Conservation (phyloP, 768 basidiomycete species). For the Hysterangium stoloniferum region DNA sequence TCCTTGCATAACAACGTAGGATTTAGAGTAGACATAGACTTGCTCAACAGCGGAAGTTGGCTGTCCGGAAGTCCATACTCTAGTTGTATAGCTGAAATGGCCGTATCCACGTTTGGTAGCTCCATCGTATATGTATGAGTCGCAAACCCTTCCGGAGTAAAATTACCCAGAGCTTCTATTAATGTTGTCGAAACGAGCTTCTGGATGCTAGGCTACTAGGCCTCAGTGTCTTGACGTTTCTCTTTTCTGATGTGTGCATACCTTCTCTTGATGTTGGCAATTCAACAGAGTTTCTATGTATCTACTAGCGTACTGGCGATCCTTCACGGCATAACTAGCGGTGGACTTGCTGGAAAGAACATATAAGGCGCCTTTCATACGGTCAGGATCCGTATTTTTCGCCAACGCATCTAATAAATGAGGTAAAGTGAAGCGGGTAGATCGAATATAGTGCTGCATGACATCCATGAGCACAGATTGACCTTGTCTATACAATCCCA, state of each 20-base stretch:
- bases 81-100: constrained; percentile 38
- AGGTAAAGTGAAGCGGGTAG: constrained; percentile 51
- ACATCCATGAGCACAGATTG: constrained; percentile 59
- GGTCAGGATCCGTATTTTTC: constrained; percentile 22
- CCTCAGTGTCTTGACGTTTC: background rate
- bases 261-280: constrained; percentile 85
- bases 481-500: constrained; percentile 43
- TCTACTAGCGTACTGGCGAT: constrained; percentile 45
- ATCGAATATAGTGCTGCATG: constrained; percentile 58
- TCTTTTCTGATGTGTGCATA: constrained; percentile 19
- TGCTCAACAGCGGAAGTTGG: constrained; percentile 34
- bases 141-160: constrained; percentile 57
- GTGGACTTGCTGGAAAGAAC: constrained; percentile 51
- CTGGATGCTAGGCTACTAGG: constrained; percentile 61
- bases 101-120: constrained; percentile 38
- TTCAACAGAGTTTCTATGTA: constrained; percentile 60
- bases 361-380: constrained; percentile 36
- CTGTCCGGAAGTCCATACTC: constrained; percentile 43
- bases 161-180: constrained; percentile 49
- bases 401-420: constrained; percentile 15
- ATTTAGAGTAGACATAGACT: constrained; percentile 35
- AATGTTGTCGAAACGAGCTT: constrained; percentile 58
- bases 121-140: constrained; percentile 53
- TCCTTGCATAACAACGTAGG: constrained; percentile 39
- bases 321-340: constrained; percentile 20